Base-by-base conservation (phyloP, 345 rosid species). In the Iberis pinnata region DNA sequence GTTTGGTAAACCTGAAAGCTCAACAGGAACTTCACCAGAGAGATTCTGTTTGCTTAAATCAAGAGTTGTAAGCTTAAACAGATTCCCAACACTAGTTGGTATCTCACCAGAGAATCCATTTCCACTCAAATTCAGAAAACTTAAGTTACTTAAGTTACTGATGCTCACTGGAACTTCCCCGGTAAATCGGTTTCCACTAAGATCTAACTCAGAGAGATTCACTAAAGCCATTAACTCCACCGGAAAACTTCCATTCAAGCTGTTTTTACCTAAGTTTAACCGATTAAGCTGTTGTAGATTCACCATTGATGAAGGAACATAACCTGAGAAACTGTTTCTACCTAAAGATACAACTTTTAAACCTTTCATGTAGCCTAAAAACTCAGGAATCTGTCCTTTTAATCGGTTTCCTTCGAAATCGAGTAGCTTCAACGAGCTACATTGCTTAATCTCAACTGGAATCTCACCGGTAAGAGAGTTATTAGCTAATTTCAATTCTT, bases 1-100 rank as follows among this genome's bases (percentile, higher is more conserved):
- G 47, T 78, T 82, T 0, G 98, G 98, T 61, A 92, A 77, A 44
- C 98, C 96, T 0, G 68, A 75, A 41, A 84, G 79, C 80, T 85
- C 98, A 26, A 66, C 38, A 0, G 96, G 96, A 67, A 92, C 16
- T 63, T 77, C 77, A 1, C 86, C 90, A 0, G 83, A 77, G 61
- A 84, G 54, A 31, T 71, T 75, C 79, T 81, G 88, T 43, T 74
- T 79, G 74, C 88, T 81, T 64, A 81, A 61, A 58, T 81, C 84
- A 12, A 87, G 70, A 15, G 73, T 45, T 6, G 64, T 74, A 8
- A 83, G 61, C 82, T 70, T 74, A 61, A 74, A 70, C 46, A 84
- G 68, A 59, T 67, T 67, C 2, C 80, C 93, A 6, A 81, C 58
- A 53, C 60, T 70, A 43, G 49, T 67, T 1, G 93, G 88, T 25